Percentiles rank a stretch among this genome's conserved stretches.
Evolutionary conservation across 2,329 filamentous ascomycete genomes (phyloP).

Genomic region (Mollisiaceae sp.): DNA sequence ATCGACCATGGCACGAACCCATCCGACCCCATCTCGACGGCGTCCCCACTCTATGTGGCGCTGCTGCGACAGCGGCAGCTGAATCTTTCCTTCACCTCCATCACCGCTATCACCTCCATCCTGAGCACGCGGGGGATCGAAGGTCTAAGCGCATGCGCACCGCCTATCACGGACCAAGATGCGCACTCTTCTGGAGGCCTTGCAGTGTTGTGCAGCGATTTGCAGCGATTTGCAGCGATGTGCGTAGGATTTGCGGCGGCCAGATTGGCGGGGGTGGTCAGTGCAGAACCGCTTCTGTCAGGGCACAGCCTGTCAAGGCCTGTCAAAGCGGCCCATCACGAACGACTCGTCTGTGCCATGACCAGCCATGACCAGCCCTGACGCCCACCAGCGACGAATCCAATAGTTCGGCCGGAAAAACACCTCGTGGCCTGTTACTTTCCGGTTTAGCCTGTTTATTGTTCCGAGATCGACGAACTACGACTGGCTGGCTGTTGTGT

Average conservation of each 20-base stretch:
- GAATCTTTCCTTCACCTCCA: no score
- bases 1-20: constrained; percentile 2
- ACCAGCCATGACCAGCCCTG: no score
- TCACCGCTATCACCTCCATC: no score
- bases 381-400: no score
- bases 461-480: neutral
- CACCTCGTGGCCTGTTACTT: neutral
- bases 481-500: neutral
- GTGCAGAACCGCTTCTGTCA: neutral
- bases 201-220: constrained; percentile 3
- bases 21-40: neutral
- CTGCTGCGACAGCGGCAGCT: neutral
- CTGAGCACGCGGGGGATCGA: neutral
- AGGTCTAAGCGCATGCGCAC: neutral
- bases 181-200: neutral
- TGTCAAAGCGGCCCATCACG: neutral
- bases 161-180: neutral
- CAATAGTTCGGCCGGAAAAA: constrained; percentile 3
- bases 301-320: neutral
- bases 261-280: constrained; percentile 1
- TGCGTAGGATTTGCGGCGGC: neutral
- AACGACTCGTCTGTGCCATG: neutral
- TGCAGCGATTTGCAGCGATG: neutral
- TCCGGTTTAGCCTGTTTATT: neutral
- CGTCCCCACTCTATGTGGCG: neutral